Base-by-base conservation (phyloP, 257 asterid genomes). In the Rauvolfia tetraphylla region DNA sequence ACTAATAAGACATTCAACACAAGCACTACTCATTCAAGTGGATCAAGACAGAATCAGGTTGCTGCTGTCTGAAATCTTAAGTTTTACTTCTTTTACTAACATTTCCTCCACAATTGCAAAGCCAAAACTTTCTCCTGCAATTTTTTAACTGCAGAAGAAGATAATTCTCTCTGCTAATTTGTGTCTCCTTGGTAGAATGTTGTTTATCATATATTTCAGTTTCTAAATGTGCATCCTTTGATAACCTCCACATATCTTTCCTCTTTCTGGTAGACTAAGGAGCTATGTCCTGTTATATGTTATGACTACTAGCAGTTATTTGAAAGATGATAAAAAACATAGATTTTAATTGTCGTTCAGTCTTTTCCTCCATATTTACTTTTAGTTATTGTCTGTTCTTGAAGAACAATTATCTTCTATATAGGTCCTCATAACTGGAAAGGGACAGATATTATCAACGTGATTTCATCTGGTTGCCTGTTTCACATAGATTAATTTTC, bases 41-140 rank as follows among this genome's bases (percentile, higher is more conserved):
- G 75, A 33, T 65, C 59, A 18, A 88, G 84, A 79, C 90, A 85
- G 68, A 88, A 82, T 80, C 83, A 75, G 83, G 97, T 87, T 79
- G 69, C 72, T 71, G 13, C 38, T 61, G 18, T 80, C 9, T 27
- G 25, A n/a, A 49, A 39, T 46, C 33, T 31, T 18, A 13, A 12
- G 66, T n/a, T n/a, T 36, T 41, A 56, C 46, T 2, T 22, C 31
- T 48, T 27, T 48, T 27, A 7, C 5, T 13, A 5, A 14, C 20
- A 36, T 68, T 41, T 56, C 11, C 62, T 67, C 39, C 39, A 68
- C 12, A 14, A 18, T 51, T 23, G 23, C 23, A 9, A n/a, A n/a
- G n/a, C 53, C 18, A 75, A 31, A 46, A 46, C 8, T 36, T 66
- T 53, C 18, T 66, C 41, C 33, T 41, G 51, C 38, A 62, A 41